A percentile compares a stretch with the other conserved stretches of the same genome.
phyloP scores from a whole-genome alignment of 2,329 filamentous ascomycete species.

The Colletotrichum neosansevieriae region DNA sequence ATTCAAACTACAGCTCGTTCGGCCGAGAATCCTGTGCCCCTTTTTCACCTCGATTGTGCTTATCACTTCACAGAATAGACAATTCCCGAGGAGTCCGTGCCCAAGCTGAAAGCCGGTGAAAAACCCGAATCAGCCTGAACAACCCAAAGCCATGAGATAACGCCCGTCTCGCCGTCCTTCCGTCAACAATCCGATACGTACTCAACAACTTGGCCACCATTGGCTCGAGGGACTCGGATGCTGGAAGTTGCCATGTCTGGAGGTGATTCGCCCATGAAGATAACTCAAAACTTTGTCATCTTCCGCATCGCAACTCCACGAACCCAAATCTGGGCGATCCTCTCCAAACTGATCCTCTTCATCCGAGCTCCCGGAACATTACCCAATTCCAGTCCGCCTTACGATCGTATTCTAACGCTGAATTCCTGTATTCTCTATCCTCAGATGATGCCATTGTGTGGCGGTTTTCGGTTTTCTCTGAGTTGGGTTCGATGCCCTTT shows the following conservation, averaged over 20 bases:
- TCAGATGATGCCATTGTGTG: too few species aligned
- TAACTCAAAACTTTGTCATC: neutral
- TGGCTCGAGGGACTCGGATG: neutral
- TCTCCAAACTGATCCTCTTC: neutral
- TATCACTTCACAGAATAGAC: neutral
- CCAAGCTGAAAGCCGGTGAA: neutral
- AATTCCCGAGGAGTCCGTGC: neutral
- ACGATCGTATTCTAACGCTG: neutral
- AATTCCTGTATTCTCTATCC: too few species aligned
- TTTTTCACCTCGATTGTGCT: neutral
- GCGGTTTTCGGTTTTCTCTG: too few species aligned
- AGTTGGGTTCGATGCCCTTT: too few species aligned
- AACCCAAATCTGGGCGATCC: slow-evolving; percentile 1
- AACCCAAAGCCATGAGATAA: neutral
- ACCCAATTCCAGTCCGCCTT: neutral
- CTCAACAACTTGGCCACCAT: neutral
- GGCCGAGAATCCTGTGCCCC: slow-evolving; percentile 19
- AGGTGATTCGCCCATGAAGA: too few species aligned
- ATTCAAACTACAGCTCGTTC: slow-evolving; percentile 18
- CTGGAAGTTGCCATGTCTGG: neutral
- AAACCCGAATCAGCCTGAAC: neutral
- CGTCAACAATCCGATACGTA: neutral
- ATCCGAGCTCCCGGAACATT: slow-evolving; percentile 7
- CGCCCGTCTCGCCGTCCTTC: neutral
- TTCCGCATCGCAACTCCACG: neutral